Evolutionary conservation across 148 eudicot species (phyloP), one percentile per base, ranked within the genome.

Genomic region (Rhododendron ovatum): DNA sequence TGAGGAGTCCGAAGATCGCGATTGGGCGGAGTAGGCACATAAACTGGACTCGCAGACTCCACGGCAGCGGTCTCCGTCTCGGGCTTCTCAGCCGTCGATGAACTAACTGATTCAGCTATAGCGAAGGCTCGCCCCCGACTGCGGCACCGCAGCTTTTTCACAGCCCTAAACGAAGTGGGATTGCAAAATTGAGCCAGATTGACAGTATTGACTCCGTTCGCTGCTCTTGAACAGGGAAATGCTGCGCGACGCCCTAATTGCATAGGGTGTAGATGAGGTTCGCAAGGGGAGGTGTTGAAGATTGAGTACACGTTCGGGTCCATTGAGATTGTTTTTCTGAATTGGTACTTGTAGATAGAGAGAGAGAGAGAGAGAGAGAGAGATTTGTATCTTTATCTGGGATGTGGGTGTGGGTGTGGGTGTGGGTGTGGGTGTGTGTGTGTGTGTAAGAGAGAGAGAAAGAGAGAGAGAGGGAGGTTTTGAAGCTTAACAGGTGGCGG

Each of bases 1-100:
- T 95, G 98, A 87, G 99, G 98, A 83, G 98, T 94, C 35, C 96
- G 93, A 71, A 93, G 93, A 33, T 82, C 86, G 33, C 98, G 92
- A 90, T 92, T 86, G 13, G 90, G 78, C 77, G 95, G 98, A 13
- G 98, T 94, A 33, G 96, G 95, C 45, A 71, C 82, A 84, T 94
- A 96, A 84, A 91, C 87, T 4, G 95, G 93, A 76, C 69, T 86
- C 2, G 81, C 87, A 78, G 82, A 12, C 83, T 87, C 88, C 76
- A 75, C 81, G 15, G n/a, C 8, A 45, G 10, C 33, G 7, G 33
- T 65, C 55, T 50, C 78, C 11, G 45, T 71, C 71, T 24, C 30
- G 3, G 30, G 59, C 4, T 69, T 69, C 4, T 26, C 78, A 17
- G 30, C 78, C 35, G 45, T 35, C 77, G 80, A 55, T 2, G 78